A percentile compares a stretch with the other conserved stretches of the same genome.
phyloP scores from a whole-genome alignment of 2,329 filamentous ascomycete genomes.

The Sporothrix inflata region DNA sequence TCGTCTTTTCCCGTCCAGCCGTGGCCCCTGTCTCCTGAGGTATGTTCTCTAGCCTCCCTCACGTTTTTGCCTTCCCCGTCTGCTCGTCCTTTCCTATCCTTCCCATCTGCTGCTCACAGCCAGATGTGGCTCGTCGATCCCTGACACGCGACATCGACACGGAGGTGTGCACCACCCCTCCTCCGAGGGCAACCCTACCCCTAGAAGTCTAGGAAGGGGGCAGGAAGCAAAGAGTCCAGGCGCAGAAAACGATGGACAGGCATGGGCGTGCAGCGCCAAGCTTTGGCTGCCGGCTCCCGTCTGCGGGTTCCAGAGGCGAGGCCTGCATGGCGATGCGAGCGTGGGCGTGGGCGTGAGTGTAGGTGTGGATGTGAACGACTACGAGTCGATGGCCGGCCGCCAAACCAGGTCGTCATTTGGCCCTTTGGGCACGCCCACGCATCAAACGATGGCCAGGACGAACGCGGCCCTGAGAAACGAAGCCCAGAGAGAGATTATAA shows the following conservation, averaged over 20 bases:
- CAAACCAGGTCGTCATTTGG: constrained; percentile 13
- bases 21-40: constrained; percentile 5
- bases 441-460: constrained; percentile 19
- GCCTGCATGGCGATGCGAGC: not conserved
- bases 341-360: not conserved
- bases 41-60: constrained; percentile 15
- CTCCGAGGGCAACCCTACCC: not conserved
- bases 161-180: not conserved
- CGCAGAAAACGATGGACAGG: not conserved
- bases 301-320: constrained; percentile 23
- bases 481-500: constrained; percentile 21
- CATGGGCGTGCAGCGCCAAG: constrained; percentile 26
- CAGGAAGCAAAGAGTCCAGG: not conserved
- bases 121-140: constrained; percentile 24
- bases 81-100: not conserved
- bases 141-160: constrained; percentile 27
- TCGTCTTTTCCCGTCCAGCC: constrained; percentile 14
- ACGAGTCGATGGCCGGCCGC: constrained; percentile 13
- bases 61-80: not conserved
- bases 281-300: constrained; percentile 26
- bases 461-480: constrained; percentile 16
- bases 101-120: not conserved
- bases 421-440: constrained; percentile 1
- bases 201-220: constrained; percentile 17
- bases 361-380: not conserved